Conservation (phyloP, 345 rosid genomes). For the Populus alba region DNA sequence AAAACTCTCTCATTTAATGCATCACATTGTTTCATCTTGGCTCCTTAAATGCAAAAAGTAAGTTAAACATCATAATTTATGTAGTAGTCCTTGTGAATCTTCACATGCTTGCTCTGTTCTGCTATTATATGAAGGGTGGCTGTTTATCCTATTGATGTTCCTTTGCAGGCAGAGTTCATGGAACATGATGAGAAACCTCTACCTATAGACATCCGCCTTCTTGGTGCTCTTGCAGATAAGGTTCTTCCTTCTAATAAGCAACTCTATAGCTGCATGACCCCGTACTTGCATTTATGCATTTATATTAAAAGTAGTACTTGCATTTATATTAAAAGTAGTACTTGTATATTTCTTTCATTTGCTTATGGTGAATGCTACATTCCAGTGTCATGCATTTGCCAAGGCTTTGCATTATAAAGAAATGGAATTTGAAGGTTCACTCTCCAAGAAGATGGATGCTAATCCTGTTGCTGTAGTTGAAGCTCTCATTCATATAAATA, state of each 20-base stretch:
- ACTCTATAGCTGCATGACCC: slow-evolving; percentile 4
- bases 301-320: not conserved
- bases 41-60: not conserved
- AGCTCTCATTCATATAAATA: slow-evolving; percentile 96
- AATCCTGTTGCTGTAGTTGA: slow-evolving; percentile 97
- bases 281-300: not conserved
- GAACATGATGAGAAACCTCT: slow-evolving; percentile 98
- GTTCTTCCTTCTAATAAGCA: slow-evolving; percentile 35
- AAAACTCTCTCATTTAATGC: not conserved
- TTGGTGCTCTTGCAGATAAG: slow-evolving; percentile 99
- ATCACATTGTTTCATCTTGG: not conserved
- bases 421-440: slow-evolving; percentile 97
- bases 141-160: not conserved
- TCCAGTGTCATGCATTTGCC: slow-evolving; percentile 93
- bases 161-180: slow-evolving; percentile 96
- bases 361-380: slow-evolving; percentile 3
- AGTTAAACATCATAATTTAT: not conserved
- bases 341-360: not conserved
- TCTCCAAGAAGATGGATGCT: slow-evolving; percentile 82
- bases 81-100: not conserved
- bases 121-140: not conserved
- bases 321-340: not conserved
- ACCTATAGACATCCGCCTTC: slow-evolving; percentile 97
- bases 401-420: slow-evolving; percentile 99
- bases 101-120: not conserved